phyloP scores from a whole-genome alignment of 176 grass and related monocot genomes.

The Carex littledalei region DNA sequence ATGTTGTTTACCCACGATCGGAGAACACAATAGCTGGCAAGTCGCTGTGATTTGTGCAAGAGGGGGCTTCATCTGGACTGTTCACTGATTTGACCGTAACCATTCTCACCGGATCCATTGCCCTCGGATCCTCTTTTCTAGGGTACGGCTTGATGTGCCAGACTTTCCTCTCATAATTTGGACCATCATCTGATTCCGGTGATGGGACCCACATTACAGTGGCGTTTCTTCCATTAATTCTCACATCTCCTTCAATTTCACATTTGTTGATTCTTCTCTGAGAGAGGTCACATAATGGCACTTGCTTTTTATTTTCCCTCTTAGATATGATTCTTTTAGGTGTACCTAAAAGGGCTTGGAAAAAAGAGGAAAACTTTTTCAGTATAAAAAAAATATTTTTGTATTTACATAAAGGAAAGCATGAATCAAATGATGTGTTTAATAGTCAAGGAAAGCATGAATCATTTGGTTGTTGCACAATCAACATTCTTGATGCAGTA shows the following conservation, averaged over 20 bases:
- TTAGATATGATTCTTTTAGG: neutral
- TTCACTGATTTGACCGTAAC: slow-evolving; percentile 34
- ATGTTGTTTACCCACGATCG: slow-evolving; percentile 17
- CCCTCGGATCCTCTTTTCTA: slow-evolving; percentile 40
- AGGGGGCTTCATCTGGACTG: neutral
- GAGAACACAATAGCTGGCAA: slow-evolving; percentile 76
- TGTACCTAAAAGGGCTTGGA: neutral
- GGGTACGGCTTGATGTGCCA: slow-evolving; percentile 53
- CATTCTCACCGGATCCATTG: slow-evolving; percentile 24
- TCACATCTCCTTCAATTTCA: slow-evolving; percentile 64
- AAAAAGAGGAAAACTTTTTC: slow-evolving; percentile 25
- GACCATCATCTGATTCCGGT: slow-evolving; percentile 16
- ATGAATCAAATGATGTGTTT: neutral
- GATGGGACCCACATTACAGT: slow-evolving; percentile 43
- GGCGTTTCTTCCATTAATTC: slow-evolving; percentile 36
- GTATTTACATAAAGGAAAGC: neutral
- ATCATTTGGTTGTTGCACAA: neutral
- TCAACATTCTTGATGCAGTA: neutral
- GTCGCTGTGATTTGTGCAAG: slow-evolving; percentile 33
- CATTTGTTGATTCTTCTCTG: slow-evolving; percentile 60
- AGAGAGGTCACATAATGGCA: slow-evolving; percentile 52
- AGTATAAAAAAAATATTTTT: neutral
- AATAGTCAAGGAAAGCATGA: no score
- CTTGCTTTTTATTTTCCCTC: slow-evolving; percentile 7
- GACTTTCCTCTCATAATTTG: slow-evolving; percentile 38